Percentiles rank a stretch among this genome's conserved stretches.
These are phyloP conservation scores for Populus ilicifolia DNA, from an alignment of 345 rosid species.

Conservation along the genomic window DNA sequence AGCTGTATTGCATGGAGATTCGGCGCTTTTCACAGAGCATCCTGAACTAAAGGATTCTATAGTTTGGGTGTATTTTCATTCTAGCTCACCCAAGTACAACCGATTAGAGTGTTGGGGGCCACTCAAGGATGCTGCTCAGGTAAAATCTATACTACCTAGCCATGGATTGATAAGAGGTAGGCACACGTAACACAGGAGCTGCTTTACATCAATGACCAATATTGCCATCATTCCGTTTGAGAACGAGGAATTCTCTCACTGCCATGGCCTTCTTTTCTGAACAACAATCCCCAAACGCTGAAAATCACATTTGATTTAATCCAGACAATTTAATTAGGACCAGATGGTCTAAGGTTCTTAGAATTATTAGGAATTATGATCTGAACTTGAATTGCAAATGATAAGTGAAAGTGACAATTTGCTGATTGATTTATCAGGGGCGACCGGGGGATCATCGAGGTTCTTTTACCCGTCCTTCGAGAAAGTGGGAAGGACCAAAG, in stretches of 20 bases:
- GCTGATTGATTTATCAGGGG: constrained; percentile 33
- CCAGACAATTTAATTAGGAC: not conserved
- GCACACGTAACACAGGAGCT: not conserved
- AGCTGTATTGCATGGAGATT: constrained; percentile 77
- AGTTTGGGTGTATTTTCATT: constrained; percentile 86
- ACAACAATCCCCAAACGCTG: not conserved
- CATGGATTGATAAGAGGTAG: not conserved
- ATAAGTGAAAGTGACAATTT: not conserved
- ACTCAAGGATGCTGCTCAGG: constrained; percentile 72
- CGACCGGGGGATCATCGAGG: constrained; percentile 45
- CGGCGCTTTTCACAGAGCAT: constrained; percentile 55
- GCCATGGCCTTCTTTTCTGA: not conserved
- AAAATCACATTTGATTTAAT: not conserved
- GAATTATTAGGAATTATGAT: not conserved
- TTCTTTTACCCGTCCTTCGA: constrained; percentile 28
- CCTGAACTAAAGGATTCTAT: constrained; percentile 65
- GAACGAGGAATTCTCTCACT: not conserved
- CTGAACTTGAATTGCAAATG: not conserved
- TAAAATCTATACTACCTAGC: constrained; percentile 5
- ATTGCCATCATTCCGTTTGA: not conserved
- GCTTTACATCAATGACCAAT: not conserved
- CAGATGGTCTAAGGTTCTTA: not conserved
- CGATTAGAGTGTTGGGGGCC: constrained; percentile 83
- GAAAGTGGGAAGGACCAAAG: constrained; percentile 42
- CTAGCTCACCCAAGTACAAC: constrained; percentile 61